phyloP scores from a whole-genome alignment of 2,329 filamentous ascomycete species.

The Verticillium dahliae region DNA sequence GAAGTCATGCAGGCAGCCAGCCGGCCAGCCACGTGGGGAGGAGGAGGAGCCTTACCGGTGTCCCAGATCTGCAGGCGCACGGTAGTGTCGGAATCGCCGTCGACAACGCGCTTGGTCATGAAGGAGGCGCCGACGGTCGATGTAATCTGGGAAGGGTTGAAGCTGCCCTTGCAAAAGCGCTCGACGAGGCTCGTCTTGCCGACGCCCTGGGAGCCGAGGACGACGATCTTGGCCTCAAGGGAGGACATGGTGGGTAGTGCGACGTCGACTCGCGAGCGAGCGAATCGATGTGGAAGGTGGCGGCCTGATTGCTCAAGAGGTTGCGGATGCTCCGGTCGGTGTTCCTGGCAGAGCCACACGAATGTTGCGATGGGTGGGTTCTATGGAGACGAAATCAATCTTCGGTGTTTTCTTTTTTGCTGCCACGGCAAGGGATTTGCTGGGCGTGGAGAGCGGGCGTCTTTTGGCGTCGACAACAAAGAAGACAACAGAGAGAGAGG shows the following conservation, averaged over 20 bases:
- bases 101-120: conserved; percentile 71
- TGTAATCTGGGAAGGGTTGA: conserved; percentile 55
- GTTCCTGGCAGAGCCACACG: too few species aligned
- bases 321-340: too few species aligned
- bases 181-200: conserved; percentile 75
- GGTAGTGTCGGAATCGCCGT: conserved; percentile 76
- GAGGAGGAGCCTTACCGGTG: conserved; percentile 48
- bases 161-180: conserved; percentile 68
- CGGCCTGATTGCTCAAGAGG: too few species aligned
- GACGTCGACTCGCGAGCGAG: neutral
- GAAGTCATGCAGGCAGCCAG: neutral
- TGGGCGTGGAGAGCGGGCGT: too few species aligned
- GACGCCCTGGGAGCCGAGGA: conserved; percentile 73
- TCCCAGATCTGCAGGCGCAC: conserved; percentile 97
- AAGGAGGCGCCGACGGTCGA: conserved; percentile 78
- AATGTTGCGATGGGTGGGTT: too few species aligned
- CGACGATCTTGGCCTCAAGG: conserved; percentile 75
- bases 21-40: neutral
- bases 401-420: too few species aligned
- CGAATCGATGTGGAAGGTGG: neutral
- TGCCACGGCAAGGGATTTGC: too few species aligned
- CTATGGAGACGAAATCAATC: too few species aligned
- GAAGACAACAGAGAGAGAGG: too few species aligned
- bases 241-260: conserved; percentile 38
- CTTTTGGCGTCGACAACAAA: too few species aligned